Conservation (phyloP, 2,329 filamentous ascomycete genomes). For the Colletotrichum sp. region DNA sequence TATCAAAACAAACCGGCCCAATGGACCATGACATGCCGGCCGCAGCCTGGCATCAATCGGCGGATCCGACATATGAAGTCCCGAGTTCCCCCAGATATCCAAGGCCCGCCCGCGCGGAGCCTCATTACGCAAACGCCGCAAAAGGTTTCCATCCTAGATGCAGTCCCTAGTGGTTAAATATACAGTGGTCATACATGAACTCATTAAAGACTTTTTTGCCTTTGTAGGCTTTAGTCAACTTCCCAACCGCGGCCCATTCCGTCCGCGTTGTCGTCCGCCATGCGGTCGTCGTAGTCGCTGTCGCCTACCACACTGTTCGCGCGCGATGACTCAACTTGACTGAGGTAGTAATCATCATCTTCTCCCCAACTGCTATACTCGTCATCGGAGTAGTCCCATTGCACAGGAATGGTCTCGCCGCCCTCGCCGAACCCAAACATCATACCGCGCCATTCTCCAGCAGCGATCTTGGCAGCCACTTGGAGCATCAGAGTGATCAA, state of each 20-base stretch:
- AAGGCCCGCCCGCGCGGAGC: neutral
- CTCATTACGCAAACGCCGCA: neutral
- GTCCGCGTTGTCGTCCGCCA: conserved; percentile 14
- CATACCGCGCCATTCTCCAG: conserved; percentile 66
- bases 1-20: neutral
- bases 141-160: conserved; percentile 11
- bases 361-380: conserved; percentile 60
- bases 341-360: conserved; percentile 53
- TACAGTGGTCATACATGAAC: conserved; percentile 18
- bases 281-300: conserved; percentile 18
- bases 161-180: neutral
- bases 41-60: neutral
- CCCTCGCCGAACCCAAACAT: conserved; percentile 59
- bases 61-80: neutral
- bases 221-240: conserved; percentile 17
- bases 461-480: conserved; percentile 78
- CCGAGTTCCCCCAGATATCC: neutral
- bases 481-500: conserved; percentile 80
- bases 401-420: conserved; percentile 59
- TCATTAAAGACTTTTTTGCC: conserved; percentile 4
- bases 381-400: conserved; percentile 68
- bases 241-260: conserved; percentile 18
- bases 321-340: conserved; percentile 38
- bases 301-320: conserved; percentile 2
- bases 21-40: neutral